These are phyloP conservation scores for Fusarium agapanthi DNA, from an alignment of 2,329 filamentous ascomycete species.

Conservation along the genomic window DNA sequence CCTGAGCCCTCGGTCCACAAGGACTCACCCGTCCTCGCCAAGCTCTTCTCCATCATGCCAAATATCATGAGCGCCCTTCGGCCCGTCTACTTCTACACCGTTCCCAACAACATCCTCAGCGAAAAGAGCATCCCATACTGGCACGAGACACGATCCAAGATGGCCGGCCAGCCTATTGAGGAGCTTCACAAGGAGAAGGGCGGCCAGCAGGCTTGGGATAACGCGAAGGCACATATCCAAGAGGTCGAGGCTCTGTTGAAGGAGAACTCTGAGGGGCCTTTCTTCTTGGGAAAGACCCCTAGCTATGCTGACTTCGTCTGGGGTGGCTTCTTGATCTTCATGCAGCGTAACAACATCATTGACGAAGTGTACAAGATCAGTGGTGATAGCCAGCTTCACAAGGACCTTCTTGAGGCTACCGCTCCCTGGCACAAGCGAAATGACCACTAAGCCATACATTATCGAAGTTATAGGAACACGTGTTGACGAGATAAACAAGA, in stretches of 20 bases:
- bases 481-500: neutral
- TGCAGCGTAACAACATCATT: slow-evolving; percentile 46
- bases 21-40: slow-evolving; percentile 59
- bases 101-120: slow-evolving; percentile 62
- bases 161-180: slow-evolving; percentile 61
- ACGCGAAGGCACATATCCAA: slow-evolving; percentile 48
- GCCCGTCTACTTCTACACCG: slow-evolving; percentile 55
- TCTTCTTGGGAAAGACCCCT: slow-evolving; percentile 65
- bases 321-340: slow-evolving; percentile 57
- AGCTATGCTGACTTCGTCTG: slow-evolving; percentile 69
- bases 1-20: slow-evolving; percentile 67
- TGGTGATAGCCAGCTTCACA: slow-evolving; percentile 51
- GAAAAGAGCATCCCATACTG: slow-evolving; percentile 64
- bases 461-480: neutral
- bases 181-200: slow-evolving; percentile 58
- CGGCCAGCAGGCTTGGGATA: slow-evolving; percentile 59
- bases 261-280: slow-evolving; percentile 66
- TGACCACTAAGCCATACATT: slow-evolving; percentile 41
- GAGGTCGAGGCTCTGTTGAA: slow-evolving; percentile 58
- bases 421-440: slow-evolving; percentile 53
- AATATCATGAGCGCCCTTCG: slow-evolving; percentile 46
- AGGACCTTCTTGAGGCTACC: slow-evolving; percentile 50
- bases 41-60: slow-evolving; percentile 53
- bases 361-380: slow-evolving; percentile 48
- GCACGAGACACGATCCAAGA: slow-evolving; percentile 57